Conservation (phyloP, 345 rosid genomes). For the Populus tremula region DNA sequence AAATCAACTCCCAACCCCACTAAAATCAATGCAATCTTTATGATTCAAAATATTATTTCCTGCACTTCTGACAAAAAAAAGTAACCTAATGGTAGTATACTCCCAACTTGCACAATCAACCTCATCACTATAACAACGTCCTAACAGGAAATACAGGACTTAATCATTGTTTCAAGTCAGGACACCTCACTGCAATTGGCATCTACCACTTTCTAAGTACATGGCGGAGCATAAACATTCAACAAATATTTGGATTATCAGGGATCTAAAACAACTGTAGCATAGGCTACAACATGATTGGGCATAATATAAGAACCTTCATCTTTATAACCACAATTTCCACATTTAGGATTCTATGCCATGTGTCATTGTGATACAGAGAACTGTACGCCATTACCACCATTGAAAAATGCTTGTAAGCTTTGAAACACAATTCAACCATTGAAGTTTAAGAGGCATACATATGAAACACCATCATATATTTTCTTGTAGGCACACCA, state of each 20-base stretch:
- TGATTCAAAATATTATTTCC: not conserved
- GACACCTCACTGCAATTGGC: not conserved
- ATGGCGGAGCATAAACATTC: not conserved
- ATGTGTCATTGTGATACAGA: not conserved
- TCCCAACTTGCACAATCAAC: not conserved
- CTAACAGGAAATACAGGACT: not conserved
- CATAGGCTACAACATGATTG: not conserved
- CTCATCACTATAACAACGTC: not conserved
- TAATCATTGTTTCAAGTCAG: not conserved
- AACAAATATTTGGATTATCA: not conserved
- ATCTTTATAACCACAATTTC: not conserved
- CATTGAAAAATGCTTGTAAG: not conserved
- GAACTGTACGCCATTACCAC: not conserved
- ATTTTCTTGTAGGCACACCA: not conserved
- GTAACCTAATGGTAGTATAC: not conserved
- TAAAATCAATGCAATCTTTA: not conserved
- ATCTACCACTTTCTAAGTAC: not conserved
- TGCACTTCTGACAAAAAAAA: not conserved
- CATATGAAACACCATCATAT: not conserved
- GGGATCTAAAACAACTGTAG: not conserved
- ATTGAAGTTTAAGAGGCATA: not conserved
- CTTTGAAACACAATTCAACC: conserved; percentile 11
- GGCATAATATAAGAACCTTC: not conserved
- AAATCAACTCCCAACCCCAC: not conserved
- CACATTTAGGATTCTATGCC: not conserved